Evolutionary conservation across 441 rosid species (phyloP), one percentile per base, ranked within the genome.

Genomic region (Raphanus hybrid): DNA sequence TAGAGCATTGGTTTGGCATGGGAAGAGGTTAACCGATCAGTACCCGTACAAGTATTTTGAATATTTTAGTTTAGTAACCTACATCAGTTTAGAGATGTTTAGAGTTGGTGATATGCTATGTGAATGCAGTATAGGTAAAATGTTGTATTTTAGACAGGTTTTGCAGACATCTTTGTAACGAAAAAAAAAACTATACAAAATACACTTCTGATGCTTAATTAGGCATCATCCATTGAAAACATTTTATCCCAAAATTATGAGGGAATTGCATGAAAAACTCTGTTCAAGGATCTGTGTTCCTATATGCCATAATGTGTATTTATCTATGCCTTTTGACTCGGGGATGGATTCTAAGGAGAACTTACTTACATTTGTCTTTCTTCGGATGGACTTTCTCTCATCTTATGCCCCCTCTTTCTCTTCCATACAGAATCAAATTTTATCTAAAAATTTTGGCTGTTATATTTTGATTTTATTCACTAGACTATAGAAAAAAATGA

Each of bases 1-100:
- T 41, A 6, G 9, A n/a, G 67, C 2, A 16, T 62, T 59, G 52
- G 63, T 77, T 77, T 69, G 48, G 35, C 34, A 20, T 45, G n/a
- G 18, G 11, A 34, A n/a, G 50, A 15, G 5, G 7, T 68, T 48
- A 57, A 18, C 54, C 63, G 43, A 60, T 75, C 32, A 35, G 41
- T 68, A 60, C 55, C 59, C 26, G 23, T 3, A 54, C 11, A 54
- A 16, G 10, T 54, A 54, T 16, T 54, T 54, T 54, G 59, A 18
- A 16, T 54, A 54, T 16, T 48, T 45, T 48, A 12, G 15, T 48
- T 48, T 48, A 0, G 54, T 48, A 43, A 43, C 52, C 52, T 43
- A 43, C 52, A 43, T 43, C 14, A 11, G 52, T 11, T 43, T 43
- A 45, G 54, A 45, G 54, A 12, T 45, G 18, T 11, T 43, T 43